Evolutionary conservation across 1,284 basidiomycete genomes (phyloP).

Genomic region (Rhizoctonia solani): DNA sequence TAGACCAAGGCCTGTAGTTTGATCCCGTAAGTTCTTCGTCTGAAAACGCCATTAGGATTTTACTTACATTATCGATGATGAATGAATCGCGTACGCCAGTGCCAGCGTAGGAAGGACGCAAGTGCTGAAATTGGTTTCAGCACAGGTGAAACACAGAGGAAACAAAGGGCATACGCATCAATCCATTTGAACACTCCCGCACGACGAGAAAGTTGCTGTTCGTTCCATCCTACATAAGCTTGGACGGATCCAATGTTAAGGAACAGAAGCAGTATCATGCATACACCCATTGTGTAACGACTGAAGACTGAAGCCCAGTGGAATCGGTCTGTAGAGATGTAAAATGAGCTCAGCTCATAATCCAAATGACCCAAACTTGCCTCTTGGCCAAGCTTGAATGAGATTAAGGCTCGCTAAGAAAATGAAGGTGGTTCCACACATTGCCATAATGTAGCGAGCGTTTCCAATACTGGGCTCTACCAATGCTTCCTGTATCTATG

Average conservation of each 20-base stretch:
- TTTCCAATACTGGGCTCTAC: slow-evolving; percentile 10
- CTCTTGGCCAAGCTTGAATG: slow-evolving; percentile 29
- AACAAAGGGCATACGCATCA: slow-evolving; percentile 2
- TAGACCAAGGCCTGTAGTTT: not conserved
- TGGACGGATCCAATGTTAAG: slow-evolving; percentile 22
- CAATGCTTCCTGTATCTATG: not conserved
- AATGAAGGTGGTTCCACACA: slow-evolving; percentile 24
- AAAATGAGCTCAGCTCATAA: not conserved
- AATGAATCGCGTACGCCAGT: slow-evolving; percentile 14
- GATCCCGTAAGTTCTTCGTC: not conserved
- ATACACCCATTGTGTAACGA: slow-evolving; percentile 12
- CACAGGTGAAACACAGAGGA: not conserved
- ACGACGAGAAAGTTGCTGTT: not conserved
- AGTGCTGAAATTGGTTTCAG: not conserved
- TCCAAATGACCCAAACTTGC: not conserved
- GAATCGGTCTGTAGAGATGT: slow-evolving; percentile 1
- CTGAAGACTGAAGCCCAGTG: slow-evolving; percentile 25
- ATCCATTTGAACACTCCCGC: slow-evolving; percentile 16
- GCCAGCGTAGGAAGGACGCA: slow-evolving; percentile 27
- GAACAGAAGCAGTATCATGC: slow-evolving; percentile 5
- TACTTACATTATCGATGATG: slow-evolving; percentile 21
- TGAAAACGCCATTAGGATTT: not conserved
- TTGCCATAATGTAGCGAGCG: slow-evolving; percentile 10
- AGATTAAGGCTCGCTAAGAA: slow-evolving; percentile 26
- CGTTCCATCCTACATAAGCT: not conserved